Evolutionary conservation across 192 early-diverging fungal species (phyloP).

Genomic region (Linnemannia schmuckeri): DNA sequence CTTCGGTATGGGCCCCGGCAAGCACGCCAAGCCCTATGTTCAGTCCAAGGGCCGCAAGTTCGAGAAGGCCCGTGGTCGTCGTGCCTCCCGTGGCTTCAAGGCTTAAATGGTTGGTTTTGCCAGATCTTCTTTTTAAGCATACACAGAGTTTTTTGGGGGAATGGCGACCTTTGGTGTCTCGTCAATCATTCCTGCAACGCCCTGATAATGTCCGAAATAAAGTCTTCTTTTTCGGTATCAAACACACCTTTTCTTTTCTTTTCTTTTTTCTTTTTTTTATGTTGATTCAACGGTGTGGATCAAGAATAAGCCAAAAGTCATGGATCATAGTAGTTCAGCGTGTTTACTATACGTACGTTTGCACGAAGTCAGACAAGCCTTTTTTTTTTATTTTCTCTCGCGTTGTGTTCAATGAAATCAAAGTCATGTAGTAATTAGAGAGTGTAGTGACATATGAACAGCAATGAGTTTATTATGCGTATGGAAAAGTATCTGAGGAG

Average conservation of each 20-base stretch:
- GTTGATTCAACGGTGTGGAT: not conserved
- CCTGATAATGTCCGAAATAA: slow-evolving; percentile 36
- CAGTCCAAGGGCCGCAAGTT: slow-evolving; percentile 99
- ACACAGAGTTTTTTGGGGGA: not conserved
- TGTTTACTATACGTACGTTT: no score
- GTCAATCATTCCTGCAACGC: slow-evolving; percentile 34
- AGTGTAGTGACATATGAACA: not conserved
- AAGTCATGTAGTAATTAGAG: no score
- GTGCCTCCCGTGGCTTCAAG: slow-evolving; percentile 99
- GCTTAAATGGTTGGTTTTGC: slow-evolving; percentile 65
- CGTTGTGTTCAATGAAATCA: no score
- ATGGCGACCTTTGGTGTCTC: slow-evolving; percentile 5
- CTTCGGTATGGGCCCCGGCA: slow-evolving; percentile 81
- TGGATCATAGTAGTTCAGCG: not conserved
- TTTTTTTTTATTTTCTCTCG: no score
- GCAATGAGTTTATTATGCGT: not conserved
- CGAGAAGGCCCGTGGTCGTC: slow-evolving; percentile 99
- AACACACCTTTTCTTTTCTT: not conserved
- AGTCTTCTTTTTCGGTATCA: slow-evolving; percentile 33
- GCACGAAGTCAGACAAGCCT: no score
- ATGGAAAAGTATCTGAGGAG: no score
- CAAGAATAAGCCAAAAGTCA: no score
- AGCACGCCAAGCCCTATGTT: slow-evolving; percentile 84
- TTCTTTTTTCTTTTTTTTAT: slow-evolving; percentile 3
- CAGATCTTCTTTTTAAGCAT: slow-evolving; percentile 3